These are phyloP conservation scores for Rhizopus sp. DNA, from an alignment of 371 early-diverging fungal species.

Conservation along the genomic window DNA sequence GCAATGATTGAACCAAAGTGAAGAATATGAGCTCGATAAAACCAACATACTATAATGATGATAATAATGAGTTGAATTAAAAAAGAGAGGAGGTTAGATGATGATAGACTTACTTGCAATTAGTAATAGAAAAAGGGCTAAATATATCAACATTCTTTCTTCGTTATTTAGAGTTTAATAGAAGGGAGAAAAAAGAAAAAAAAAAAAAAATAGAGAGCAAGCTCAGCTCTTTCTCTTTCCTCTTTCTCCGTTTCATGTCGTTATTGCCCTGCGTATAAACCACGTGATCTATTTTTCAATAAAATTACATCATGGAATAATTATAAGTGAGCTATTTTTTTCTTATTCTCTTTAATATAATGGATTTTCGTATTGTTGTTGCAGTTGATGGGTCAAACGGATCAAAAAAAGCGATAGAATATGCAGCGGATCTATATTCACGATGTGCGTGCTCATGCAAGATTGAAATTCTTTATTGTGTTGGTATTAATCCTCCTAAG, in stretches of 20 bases:
- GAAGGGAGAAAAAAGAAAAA: neutral
- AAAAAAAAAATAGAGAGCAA: neutral
- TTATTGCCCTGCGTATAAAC: neutral
- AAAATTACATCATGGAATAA: neutral
- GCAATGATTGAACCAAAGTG: conserved; percentile 33
- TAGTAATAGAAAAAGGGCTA: conserved; percentile 14
- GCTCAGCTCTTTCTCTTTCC: too few relatives aligned
- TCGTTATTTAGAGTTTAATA: neutral
- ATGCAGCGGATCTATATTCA: conserved; percentile 18
- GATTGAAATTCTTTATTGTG: conserved; percentile 26
- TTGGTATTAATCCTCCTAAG: conserved; percentile 28
- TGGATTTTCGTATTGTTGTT: conserved; percentile 29
- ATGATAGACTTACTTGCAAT: conserved; percentile 13
- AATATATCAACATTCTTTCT: conserved; percentile 16
- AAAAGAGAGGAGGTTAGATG: neutral
- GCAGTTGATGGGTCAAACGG: conserved; percentile 29
- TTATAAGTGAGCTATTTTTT: neutral
- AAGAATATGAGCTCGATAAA: conserved; percentile 31
- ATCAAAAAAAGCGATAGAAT: conserved; percentile 27
- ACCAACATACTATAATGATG: conserved; percentile 27
- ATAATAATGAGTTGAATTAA: neutral
- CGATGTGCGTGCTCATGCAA: conserved; percentile 5
- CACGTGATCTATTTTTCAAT: neutral
- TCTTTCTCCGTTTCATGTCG: too few relatives aligned
- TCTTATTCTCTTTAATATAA: neutral